These are phyloP conservation scores for Datisca glomerata DNA, from an alignment of 306 rosid species.

Conservation along the genomic window DNA sequence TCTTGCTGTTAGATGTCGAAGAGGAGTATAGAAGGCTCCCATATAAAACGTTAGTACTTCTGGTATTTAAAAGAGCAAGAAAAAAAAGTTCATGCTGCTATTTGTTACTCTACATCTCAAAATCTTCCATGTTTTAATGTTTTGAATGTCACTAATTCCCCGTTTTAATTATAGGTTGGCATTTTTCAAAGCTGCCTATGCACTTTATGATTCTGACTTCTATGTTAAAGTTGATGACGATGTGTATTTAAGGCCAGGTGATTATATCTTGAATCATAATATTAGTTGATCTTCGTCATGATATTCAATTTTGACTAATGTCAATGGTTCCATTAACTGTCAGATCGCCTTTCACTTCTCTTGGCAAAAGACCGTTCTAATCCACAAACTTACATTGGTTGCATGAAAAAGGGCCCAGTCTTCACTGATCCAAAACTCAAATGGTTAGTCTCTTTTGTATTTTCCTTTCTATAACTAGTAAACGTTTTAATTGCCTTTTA, in stretches of 20 bases:
- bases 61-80: background rate
- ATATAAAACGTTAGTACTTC: conserved; percentile 87
- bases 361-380: conserved; percentile 74
- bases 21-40: conserved; percentile 99
- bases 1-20: conserved; percentile 78
- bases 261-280: conserved; percentile 2
- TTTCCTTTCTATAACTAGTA: no score
- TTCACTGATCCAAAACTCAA: conserved; percentile 92
- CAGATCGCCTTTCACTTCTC: conserved; percentile 86
- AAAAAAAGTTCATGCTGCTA: no score
- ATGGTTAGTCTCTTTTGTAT: no score
- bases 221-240: conserved; percentile 97
- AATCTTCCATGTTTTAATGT: conserved; percentile 12
- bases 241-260: conserved; percentile 96
- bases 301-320: background rate
- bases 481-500: no score
- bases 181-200: conserved; percentile 91
- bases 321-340: conserved; percentile 17
- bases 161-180: conserved; percentile 57
- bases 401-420: conserved; percentile 98
- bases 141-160: background rate
- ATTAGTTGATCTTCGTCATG: background rate
- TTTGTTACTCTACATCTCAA: no score
- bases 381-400: conserved; percentile 86
- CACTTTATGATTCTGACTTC: conserved; percentile 73